A percentile compares a stretch with the other conserved stretches of the same genome.
phyloP scores from a whole-genome alignment of 208 protist species.

The Tetramitus jugosus region DNA sequence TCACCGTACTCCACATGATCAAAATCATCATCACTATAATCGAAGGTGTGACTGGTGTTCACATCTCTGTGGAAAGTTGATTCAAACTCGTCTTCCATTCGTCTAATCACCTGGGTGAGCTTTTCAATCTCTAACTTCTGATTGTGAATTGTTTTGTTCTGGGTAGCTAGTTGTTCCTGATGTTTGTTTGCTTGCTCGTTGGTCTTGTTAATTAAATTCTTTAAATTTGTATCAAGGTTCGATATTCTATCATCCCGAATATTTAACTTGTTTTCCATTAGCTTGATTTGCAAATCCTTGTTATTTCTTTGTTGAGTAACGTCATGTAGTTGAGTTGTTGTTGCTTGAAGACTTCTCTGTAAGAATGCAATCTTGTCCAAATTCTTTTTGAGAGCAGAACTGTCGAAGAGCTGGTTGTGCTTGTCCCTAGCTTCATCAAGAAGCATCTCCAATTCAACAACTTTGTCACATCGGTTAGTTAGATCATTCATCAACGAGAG shows the following conservation, averaged over 20 bases:
- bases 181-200: neutral
- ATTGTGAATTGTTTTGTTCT: neutral
- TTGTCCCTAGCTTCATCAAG: constrained; percentile 3
- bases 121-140: neutral
- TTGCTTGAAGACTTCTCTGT: neutral
- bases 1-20: neutral
- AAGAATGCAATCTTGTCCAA: neutral
- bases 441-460: constrained; percentile 17
- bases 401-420: neutral
- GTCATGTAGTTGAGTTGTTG: neutral
- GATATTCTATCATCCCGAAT: constrained; percentile 6
- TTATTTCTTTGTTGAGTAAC: neutral
- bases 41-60: neutral
- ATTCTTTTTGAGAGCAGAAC: neutral
- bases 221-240: neutral
- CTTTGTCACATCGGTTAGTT: constrained; percentile 10
- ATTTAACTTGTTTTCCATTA: neutral
- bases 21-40: neutral
- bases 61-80: too few species aligned
- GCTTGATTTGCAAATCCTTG: neutral
- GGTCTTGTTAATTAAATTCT: neutral
- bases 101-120: neutral
- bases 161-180: neutral
- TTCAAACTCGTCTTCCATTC: neutral
- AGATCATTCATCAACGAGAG: neutral